Evolutionary conservation across 2,329 filamentous ascomycete species (phyloP).

Genomic region (Cladosporium sp.): DNA sequence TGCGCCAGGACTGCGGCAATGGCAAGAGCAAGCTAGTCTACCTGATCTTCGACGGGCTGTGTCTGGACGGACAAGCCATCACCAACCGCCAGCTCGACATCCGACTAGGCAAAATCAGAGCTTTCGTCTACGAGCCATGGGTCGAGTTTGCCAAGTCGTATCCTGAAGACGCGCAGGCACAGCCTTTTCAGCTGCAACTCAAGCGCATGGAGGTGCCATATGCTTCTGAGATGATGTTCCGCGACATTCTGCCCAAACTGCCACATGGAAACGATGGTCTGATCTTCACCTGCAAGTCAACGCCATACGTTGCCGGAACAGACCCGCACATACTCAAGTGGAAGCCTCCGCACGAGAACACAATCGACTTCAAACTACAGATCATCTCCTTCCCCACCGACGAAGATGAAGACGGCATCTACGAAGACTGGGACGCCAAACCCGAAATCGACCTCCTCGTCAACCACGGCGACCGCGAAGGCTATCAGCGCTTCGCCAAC

Average conservation of each 20-base stretch:
- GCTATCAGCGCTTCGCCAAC: constrained; percentile 63
- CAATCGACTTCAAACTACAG: constrained; percentile 81
- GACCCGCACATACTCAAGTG: constrained; percentile 94
- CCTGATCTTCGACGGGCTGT: constrained; percentile 89
- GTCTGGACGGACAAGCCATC: constrained; percentile 70
- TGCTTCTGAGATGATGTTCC: constrained; percentile 88
- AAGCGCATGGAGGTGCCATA: constrained; percentile 90
- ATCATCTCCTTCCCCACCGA: constrained; percentile 67
- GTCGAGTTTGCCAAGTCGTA: constrained; percentile 51
- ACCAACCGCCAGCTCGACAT: constrained; percentile 82
- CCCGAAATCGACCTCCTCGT: constrained; percentile 71
- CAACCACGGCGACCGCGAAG: constrained; percentile 53
- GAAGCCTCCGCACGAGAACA: constrained; percentile 95
- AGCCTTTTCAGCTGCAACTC: constrained; percentile 77
- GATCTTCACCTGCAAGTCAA: constrained; percentile 92
- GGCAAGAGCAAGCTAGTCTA: constrained; percentile 71
- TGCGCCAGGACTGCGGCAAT: constrained; percentile 68
- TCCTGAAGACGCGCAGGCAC: constrained; percentile 64
- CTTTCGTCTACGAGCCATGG: constrained; percentile 23
- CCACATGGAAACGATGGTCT: constrained; percentile 94
- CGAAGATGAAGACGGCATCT: constrained; percentile 67
- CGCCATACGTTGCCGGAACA: constrained; percentile 82
- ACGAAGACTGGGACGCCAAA: constrained; percentile 72
- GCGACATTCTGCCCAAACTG: constrained; percentile 73
- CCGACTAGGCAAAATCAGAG: constrained; percentile 76